Base-by-base conservation (phyloP, 192 early-diverging fungal species). In the Gonapodya prolifera region DNA sequence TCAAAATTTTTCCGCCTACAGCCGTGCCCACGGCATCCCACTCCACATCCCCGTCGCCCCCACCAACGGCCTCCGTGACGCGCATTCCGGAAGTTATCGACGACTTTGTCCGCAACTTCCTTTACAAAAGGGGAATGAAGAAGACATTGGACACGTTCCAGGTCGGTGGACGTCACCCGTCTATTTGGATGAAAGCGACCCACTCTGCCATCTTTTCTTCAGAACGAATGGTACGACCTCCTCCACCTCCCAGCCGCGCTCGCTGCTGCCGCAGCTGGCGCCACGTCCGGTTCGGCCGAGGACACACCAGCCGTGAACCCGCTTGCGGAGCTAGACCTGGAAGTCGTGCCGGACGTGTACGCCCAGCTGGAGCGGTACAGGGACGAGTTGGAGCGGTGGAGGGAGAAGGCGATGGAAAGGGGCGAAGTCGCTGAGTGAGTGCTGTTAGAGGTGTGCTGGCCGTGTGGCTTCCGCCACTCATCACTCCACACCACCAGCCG, bases 221-320 rank as follows among this genome's bases (percentile, higher is more conserved):
- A 88, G 86, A 87, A 89, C 73, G 88, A 89, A 71, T 89, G 88
- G 88, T 89, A 89, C 76, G 86, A 88, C 69, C 77, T 82, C 28
- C 83, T n/a, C n/a, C n/a, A n/a, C n/a, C n/a, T n/a, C n/a, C n/a
- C n/a, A n/a, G n/a, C n/a, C n/a, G n/a, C n/a, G n/a, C n/a, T n/a
- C n/a, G n/a, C n/a, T n/a, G n/a, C n/a, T n/a, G n/a, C n/a, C n/a
- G n/a, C n/a, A n/a, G n/a, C n/a, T n/a, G 82, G 32, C 85, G 87
- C 61, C 79, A 82, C n/a, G 88, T 81, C 2, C 77, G 78, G 29
- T 79, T 89, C 23, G 78, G 77, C 32, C 78, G 77, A 16, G 85
- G 86, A 79, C 86, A 88, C 73, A 73, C 80, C 34, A 75, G 77
- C 1, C 34, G n/a, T n/a, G n/a, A n/a, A n/a, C n/a, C n/a, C n/a